These are phyloP conservation scores for Apiospora phragmitis DNA, from an alignment of 2,329 filamentous ascomycete species.

Conservation along the genomic window DNA sequence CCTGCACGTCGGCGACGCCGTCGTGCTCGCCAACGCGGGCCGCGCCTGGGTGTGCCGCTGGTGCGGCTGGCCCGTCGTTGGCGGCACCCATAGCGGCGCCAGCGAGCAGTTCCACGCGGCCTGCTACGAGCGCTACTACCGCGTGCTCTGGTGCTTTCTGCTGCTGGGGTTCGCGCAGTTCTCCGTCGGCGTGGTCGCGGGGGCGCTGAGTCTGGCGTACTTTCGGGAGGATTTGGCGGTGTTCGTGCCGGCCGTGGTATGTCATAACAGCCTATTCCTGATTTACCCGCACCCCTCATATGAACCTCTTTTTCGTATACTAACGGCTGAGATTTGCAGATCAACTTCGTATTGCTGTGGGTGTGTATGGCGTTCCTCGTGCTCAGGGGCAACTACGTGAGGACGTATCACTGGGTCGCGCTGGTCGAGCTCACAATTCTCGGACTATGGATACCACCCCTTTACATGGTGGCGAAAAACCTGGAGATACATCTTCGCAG, in stretches of 20 bases:
- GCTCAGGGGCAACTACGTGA: constrained; percentile 33
- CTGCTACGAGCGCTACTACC: constrained; percentile 41
- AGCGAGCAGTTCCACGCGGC: constrained; percentile 41
- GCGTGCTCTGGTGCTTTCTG: constrained; percentile 39
- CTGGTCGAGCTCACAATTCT: constrained; percentile 38
- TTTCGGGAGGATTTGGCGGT: constrained; percentile 27
- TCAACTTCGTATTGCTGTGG: constrained; percentile 39
- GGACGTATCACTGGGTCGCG: constrained; percentile 41
- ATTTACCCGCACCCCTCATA: fast-evolving
- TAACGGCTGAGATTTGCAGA: constrained; percentile 19
- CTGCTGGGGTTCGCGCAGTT: constrained; percentile 40
- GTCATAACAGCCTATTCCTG: constrained; percentile 19
- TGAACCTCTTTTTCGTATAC: too few relatives aligned
- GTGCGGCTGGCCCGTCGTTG: constrained; percentile 42
- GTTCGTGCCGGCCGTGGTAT: constrained; percentile 36
- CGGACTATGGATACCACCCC: constrained; percentile 32
- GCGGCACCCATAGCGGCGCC: constrained; percentile 28
- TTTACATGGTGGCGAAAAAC: constrained; percentile 26
- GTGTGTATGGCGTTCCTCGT: constrained; percentile 35
- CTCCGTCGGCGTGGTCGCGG: constrained; percentile 34
- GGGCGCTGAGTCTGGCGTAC: constrained; percentile 39
- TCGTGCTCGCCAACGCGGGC: constrained; percentile 36
- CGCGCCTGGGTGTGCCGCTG: constrained; percentile 43
- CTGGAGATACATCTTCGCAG: constrained; percentile 11
- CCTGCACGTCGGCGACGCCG: constrained; percentile 37